Percentiles rank a stretch among this genome's conserved stretches.
phyloP scores from a whole-genome alignment of 441 rosid genomes.

The Adansonia rubrostipa region DNA sequence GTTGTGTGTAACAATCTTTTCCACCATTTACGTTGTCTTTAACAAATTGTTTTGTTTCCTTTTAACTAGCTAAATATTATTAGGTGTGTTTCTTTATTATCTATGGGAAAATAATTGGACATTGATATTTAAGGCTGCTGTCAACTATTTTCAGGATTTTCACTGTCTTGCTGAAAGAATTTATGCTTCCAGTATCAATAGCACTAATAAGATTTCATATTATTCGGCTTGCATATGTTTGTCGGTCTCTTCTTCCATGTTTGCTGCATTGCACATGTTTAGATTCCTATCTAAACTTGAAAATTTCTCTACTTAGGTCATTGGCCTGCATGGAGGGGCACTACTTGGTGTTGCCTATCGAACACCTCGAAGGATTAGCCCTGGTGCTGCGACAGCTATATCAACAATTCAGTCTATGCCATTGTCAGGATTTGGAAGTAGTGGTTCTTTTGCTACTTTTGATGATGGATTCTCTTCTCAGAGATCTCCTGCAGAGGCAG shows the following conservation, averaged over 20 bases:
- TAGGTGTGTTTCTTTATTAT: slow-evolving; percentile 3
- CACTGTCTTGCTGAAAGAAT: not conserved
- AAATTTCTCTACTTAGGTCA: slow-evolving; percentile 54
- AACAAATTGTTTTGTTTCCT: not conserved
- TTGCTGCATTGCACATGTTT: not conserved
- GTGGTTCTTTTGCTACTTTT: slow-evolving; percentile 72
- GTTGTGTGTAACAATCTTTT: not conserved
- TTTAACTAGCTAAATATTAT: slow-evolving; percentile 9
- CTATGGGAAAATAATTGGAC: not conserved
- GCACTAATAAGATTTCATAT: slow-evolving; percentile 10
- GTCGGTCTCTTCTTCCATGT: not conserved
- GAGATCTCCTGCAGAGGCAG: slow-evolving; percentile 75
- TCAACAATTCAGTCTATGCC: slow-evolving; percentile 98
- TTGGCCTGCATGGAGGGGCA: slow-evolving; percentile 97
- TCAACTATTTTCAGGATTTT: not conserved
- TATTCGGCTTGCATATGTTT: slow-evolving; percentile 1
- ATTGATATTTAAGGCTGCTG: slow-evolving; percentile 12
- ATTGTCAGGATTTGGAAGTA: slow-evolving; percentile 88
- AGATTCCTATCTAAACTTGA: slow-evolving; percentile 21
- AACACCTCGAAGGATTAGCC: slow-evolving; percentile 83
- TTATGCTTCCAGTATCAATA: not conserved
- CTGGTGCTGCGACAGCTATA: slow-evolving; percentile 89
- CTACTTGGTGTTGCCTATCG: slow-evolving; percentile 95
- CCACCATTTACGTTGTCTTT: not conserved
- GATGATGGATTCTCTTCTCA: slow-evolving; percentile 84